These are phyloP conservation scores for Bipolaris oryzae DNA, from an alignment of 2,329 filamentous ascomycete genomes.

Conservation along the genomic window DNA sequence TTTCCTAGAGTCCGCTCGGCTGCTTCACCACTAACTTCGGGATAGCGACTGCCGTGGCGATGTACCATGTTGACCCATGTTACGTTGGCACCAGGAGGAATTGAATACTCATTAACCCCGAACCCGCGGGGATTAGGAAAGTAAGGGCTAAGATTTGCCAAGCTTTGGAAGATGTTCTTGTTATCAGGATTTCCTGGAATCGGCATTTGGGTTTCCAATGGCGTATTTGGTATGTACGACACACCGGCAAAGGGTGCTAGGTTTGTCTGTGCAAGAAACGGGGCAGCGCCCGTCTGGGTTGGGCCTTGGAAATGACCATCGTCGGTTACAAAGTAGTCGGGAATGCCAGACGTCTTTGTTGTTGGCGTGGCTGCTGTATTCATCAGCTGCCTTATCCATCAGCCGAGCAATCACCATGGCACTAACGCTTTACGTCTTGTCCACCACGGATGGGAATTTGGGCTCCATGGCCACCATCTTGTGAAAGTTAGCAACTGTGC, in stretches of 20 bases:
- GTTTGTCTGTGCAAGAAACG: conserved; percentile 75
- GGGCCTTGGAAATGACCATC: conserved; percentile 57
- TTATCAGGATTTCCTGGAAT: conserved; percentile 65
- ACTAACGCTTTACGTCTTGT: conserved; percentile 29
- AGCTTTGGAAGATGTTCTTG: conserved; percentile 71
- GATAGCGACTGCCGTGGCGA: conserved; percentile 76
- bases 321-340: conserved; percentile 44
- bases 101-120: conserved; percentile 72
- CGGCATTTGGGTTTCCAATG: conserved; percentile 72
- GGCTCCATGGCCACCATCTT: conserved; percentile 15
- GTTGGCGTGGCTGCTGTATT: conserved; percentile 26
- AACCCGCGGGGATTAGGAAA: conserved; percentile 71
- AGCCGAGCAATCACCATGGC: conserved; percentile 3
- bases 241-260: conserved; percentile 65
- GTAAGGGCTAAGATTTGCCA: conserved; percentile 74
- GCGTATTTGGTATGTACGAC: conserved; percentile 70
- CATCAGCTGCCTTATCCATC: conserved; percentile 10
- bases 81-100: conserved; percentile 70
- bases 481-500: neutral
- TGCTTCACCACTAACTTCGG: conserved; percentile 63
- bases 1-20: conserved; percentile 61
- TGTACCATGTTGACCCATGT: conserved; percentile 74
- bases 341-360: conserved; percentile 28
- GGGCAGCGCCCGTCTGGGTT: conserved; percentile 70
- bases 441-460: conserved; percentile 26